Base-by-base conservation (phyloP, 176 grass and related monocot species). In the Ampelocalamus luodianensis region DNA sequence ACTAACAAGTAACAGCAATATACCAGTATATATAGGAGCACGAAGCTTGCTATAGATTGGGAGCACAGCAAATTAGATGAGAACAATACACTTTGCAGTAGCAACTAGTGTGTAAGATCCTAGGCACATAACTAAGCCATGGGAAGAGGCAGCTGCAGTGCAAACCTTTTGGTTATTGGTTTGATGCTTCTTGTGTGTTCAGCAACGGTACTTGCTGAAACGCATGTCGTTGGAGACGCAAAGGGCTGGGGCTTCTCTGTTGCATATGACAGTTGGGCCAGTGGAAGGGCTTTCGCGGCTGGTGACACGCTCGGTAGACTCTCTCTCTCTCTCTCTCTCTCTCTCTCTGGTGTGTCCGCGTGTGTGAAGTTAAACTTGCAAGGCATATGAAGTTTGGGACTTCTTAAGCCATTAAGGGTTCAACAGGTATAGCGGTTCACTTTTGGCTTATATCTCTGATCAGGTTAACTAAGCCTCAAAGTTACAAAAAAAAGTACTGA, bases 241-340 rank as follows among this genome's bases (percentile, higher is more conserved):
- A 78, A 89, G 27, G 90, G 93, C 3, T 95, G 93, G 90, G 93
- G 90, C 27, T 91, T 92, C 56, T 89, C 89, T 1, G 73, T 92
- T 54, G 91, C 90, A 4, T 95, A 92, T 20, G 86, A 88, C 46
- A 75, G 83, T 54, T 95, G 93, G 93, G 58, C 93, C 20, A 66
- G 50, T 54, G 69, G 71, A 10, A 87, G 89, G 37, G 78, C 38
- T 50, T 95, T 95, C 63, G 70, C 65, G 7, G 40, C 88, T 10
- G 88, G 90, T 5, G 93, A 95, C 60, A 72, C 85, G 2, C 83
- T 95, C 15, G 79, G 93, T 95, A 86, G 2, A 16, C 40, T 60
- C 65, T 61, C 72, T 71, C 46, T 36, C 45, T 72, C 16, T 43
- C 13, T 26, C 5, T 58, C 3, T 10, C 17, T 6, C 4, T 44